Conservation (phyloP, 2,329 filamentous ascomycete species). For the Fusarium zealandicum region DNA sequence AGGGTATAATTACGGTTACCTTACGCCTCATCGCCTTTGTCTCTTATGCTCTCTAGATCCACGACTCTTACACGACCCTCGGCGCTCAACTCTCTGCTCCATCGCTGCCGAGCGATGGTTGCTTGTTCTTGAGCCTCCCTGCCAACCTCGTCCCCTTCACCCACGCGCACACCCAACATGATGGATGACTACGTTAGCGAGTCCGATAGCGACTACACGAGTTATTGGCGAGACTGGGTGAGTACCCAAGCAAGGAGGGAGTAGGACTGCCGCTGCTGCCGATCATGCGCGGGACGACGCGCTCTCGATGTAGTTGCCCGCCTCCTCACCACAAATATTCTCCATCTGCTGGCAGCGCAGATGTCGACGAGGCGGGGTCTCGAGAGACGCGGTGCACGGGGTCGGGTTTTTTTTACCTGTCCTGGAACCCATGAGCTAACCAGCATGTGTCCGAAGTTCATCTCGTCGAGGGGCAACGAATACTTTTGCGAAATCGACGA, state of each 20-base stretch:
- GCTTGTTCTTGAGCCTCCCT: conserved; percentile 38
- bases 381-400: conserved; percentile 5
- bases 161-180: conserved; percentile 39
- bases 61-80: neutral
- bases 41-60: neutral
- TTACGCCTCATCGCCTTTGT: conserved; percentile 10
- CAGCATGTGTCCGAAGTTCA: conserved; percentile 70
- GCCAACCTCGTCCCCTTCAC: conserved; percentile 20
- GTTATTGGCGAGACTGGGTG: conserved; percentile 99
- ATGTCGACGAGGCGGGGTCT: conserved; percentile 14
- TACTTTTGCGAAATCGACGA: conserved; percentile 99
- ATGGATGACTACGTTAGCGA: conserved; percentile 99
- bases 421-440: conserved; percentile 21
- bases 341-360: neutral
- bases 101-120: conserved; percentile 40
- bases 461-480: conserved; percentile 95
- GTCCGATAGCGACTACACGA: conserved; percentile 98
- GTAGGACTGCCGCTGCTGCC: neutral
- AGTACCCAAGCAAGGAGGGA: conserved; percentile 50
- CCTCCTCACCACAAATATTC: neutral
- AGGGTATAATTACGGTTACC: conserved; percentile 11
- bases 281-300: conserved; percentile 6
- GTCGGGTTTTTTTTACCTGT: conserved; percentile 1
- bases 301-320: conserved; percentile 1
- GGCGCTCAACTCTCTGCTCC: neutral